Evolutionary conservation across 2,329 filamentous ascomycete species (phyloP), one percentile per base, ranked within the genome.

Genomic region (Penicillium sp.): DNA sequence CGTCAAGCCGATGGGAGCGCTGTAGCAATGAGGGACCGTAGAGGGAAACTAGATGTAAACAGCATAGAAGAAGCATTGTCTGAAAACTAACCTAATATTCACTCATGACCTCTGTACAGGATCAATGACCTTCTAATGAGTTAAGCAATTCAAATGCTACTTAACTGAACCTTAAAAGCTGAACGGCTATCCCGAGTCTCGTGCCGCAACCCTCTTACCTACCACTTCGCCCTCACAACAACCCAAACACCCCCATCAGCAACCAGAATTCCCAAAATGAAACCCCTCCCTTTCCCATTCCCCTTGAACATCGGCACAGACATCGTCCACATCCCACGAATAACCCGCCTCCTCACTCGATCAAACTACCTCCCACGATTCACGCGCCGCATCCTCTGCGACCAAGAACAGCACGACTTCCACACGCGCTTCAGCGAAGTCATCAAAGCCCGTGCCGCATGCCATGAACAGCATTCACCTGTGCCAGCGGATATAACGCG

Each of bases 301-400:
- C 78, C 85, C 1, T 68, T 93, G 14, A 80, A 81, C 46, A 77
- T 96, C 50, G 91, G 91, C 55, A 93, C 84, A 45, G 91, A 96
- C 69, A 88, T 96, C 54, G 91, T 89, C 72, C 80, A 81, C 55
- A 82, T 91, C 55, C 73, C 80, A 0, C 85, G 91, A 53, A 84
- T 96, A 56, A 75, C 78, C 58, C 70, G 73, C 19, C 77, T 91
- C 49, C 72, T 93, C 50, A 71, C 68, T 17, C 69, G 76, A 26
- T 69, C 74, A 9, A 77, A 75, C 55, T 66, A 67, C 65, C 65
- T 74, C 46, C 41, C 67, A 41, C 71, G 71, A 60, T 75, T 77
- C 65, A 71, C 68, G 22, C 68, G 62, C 53, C 73, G 72, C 56
- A 77, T 78, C 56, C 73, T 78, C 45, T 67, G 67, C 59, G 67